Conservation (phyloP, 352 stramenopile genomes). For the Globisporangium lucens region DNA sequence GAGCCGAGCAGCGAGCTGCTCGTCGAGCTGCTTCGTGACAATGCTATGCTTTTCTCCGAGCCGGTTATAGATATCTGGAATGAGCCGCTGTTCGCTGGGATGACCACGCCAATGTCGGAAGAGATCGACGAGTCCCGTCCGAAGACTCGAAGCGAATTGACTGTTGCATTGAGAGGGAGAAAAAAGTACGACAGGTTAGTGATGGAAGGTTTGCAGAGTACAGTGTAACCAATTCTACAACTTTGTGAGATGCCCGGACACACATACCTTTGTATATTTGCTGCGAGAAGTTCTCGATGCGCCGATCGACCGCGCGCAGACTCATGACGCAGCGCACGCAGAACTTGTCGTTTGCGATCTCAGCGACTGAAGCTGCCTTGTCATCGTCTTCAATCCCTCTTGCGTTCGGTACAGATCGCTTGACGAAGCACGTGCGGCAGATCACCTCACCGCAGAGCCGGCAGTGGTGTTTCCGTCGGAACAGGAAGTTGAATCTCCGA, state of each 20-base stretch:
- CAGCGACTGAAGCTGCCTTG: not conserved
- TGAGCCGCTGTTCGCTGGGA: conserved; percentile 4
- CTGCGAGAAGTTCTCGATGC: conserved; percentile 26
- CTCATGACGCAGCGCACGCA: conserved; percentile 53
- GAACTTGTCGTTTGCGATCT: conserved; percentile 48
- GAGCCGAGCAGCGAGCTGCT: conserved; percentile 1
- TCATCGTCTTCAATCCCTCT: not conserved
- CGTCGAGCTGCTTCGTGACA: conserved; percentile 7
- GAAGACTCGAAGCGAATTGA: conserved; percentile 16
- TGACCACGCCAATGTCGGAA: conserved; percentile 10
- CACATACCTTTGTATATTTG: conserved; percentile 30
- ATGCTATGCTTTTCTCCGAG: conserved; percentile 9
- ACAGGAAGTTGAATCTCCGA: conserved; percentile 22
- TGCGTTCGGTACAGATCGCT: conserved; percentile 26
- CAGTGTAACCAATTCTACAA: not conserved
- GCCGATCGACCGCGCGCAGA: conserved; percentile 38
- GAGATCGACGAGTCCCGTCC: conserved; percentile 24
- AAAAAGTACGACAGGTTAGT: not conserved
- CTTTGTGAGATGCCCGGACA: not conserved
- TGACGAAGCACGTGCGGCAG: conserved; percentile 50
- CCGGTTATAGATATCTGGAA: conserved; percentile 9
- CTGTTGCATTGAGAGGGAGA: conserved; percentile 4
- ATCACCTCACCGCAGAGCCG: conserved; percentile 48
- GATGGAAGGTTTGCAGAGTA: not conserved
- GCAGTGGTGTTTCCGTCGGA: conserved; percentile 45